Base-by-base conservation (phyloP, 768 basidiomycete genomes). In the Kwoniella dendrophila region DNA sequence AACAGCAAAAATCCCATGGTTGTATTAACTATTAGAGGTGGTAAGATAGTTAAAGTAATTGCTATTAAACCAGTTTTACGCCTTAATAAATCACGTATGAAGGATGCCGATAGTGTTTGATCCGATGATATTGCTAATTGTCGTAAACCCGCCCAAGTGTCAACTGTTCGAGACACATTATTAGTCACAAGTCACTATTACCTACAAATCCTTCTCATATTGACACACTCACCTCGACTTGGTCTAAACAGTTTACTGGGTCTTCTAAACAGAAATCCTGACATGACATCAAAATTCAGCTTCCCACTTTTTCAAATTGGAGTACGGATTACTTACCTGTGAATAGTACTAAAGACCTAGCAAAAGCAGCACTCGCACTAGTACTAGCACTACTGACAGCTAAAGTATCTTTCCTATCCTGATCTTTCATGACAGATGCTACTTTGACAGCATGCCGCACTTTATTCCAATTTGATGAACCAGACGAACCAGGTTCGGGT, bases 201-300 rank as follows among this genome's bases (percentile, higher is more conserved):
- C n/a, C n/a, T n/a, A n/a, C n/a, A n/a, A n/a, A n/a, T n/a, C n/a
- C n/a, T n/a, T n/a, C n/a, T n/a, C n/a, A n/a, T n/a, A n/a, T n/a
- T n/a, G n/a, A n/a, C n/a, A n/a, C 36, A 20, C 59, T 54, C 48
- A 76, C 74, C 71, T 67, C 76, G 45, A 47, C 55, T 74, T 4
- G 76, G 76, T 34, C 71, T 57, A 50, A 75, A 78, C 18, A 78
- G 59, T 57, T 76, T 74, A 14, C 75, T 76, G 3, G 76, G 76
- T 33, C 76, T 54, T 47, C 75, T 62, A 48, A 78, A 78, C 58
- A 75, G 70, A 44, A 78, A 69, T 3, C 76, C 75, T 77, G 38
- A 16, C 5, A 20, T 22, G 26, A 24, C 45, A 50, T 26, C 16
- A 22, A 5, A 26, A 18, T 22, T 32, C 24, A 54, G 29, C 29